Evolutionary conservation across 2,329 filamentous ascomycete species (phyloP).

Genomic region (Penicillium sp.): DNA sequence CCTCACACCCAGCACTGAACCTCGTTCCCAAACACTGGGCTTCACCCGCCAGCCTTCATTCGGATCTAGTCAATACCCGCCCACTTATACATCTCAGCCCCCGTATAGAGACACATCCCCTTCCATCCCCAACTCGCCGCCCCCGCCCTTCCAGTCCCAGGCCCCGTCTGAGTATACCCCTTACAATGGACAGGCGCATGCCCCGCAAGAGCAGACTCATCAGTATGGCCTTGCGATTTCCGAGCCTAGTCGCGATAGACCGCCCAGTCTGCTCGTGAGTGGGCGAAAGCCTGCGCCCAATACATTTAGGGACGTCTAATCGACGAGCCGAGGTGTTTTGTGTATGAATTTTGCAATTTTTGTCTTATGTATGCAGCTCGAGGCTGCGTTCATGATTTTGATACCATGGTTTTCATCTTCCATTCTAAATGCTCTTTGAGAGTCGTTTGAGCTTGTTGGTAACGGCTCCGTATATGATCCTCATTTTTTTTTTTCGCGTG

Average conservation of each 20-base stretch:
- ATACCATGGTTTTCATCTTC: constrained; percentile 11
- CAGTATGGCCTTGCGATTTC: constrained; percentile 4
- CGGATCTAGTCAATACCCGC: constrained; percentile 23
- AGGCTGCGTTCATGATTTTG: constrained; percentile 7
- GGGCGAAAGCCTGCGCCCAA: constrained; percentile 37
- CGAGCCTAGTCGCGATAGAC: constrained; percentile 29
- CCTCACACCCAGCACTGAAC: constrained; percentile 15
- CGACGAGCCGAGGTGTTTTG: not conserved
- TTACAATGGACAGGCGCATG: not conserved
- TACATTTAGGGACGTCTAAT: constrained; percentile 34
- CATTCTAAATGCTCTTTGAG: not conserved
- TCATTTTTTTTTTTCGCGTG: not conserved
- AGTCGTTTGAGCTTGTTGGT: not conserved
- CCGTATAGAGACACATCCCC: constrained; percentile 17
- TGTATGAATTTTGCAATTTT: not conserved
- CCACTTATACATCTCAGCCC: constrained; percentile 21
- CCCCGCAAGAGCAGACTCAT: not conserved
- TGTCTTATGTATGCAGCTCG: not conserved
- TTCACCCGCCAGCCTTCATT: constrained; percentile 26
- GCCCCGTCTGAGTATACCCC: constrained; percentile 11
- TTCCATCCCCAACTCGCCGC: constrained; percentile 25
- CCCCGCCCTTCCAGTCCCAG: constrained; percentile 28
- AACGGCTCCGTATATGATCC: not conserved
- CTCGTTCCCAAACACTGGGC: constrained; percentile 3
- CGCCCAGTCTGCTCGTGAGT: constrained; percentile 40